These are phyloP conservation scores for Penicillium daleae DNA, from an alignment of 495 filamentous ascomycete genomes.

Conservation along the genomic window DNA sequence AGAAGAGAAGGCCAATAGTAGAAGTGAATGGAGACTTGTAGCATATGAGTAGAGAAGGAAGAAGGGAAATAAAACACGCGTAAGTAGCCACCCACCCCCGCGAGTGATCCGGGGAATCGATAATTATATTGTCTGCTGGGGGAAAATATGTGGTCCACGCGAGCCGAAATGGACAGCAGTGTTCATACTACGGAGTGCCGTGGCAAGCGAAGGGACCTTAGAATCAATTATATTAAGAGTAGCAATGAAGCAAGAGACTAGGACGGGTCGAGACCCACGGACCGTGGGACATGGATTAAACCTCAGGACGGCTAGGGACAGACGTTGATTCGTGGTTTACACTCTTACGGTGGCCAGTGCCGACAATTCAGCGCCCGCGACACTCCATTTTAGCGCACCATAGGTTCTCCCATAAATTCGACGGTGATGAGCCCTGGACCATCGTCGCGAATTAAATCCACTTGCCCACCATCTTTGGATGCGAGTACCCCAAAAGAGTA, in stretches of 20 bases:
- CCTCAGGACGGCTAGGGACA: not conserved
- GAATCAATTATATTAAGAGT: not conserved
- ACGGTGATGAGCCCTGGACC: conserved; percentile 18
- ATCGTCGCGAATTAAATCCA: conserved; percentile 4
- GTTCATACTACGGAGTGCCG: not conserved
- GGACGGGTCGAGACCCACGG: conserved; percentile 6
- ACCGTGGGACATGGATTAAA: conserved; percentile 15
- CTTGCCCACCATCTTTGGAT: conserved; percentile 8
- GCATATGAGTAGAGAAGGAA: not conserved
- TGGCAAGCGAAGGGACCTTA: not conserved
- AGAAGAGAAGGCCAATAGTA: not conserved
- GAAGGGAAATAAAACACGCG: conserved; percentile 5
- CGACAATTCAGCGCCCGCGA: conserved; percentile 14
- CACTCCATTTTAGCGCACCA: conserved; percentile 1
- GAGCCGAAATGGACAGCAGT: not conserved
- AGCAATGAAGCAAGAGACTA: not conserved
- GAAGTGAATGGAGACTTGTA: not conserved
- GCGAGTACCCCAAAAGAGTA: conserved; percentile 28
- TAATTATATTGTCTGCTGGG: conserved; percentile 10
- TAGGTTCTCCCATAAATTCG: conserved; percentile 3
- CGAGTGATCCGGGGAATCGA: conserved; percentile 11
- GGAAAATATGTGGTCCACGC: not conserved
- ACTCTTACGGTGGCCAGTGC: conserved; percentile 3
- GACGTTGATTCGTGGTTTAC: conserved; percentile 4
- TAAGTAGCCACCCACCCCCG: conserved; percentile 13